Evolutionary conservation across 2,329 filamentous ascomycete species (phyloP).

Genomic region (Elsinoe fawcettii): DNA sequence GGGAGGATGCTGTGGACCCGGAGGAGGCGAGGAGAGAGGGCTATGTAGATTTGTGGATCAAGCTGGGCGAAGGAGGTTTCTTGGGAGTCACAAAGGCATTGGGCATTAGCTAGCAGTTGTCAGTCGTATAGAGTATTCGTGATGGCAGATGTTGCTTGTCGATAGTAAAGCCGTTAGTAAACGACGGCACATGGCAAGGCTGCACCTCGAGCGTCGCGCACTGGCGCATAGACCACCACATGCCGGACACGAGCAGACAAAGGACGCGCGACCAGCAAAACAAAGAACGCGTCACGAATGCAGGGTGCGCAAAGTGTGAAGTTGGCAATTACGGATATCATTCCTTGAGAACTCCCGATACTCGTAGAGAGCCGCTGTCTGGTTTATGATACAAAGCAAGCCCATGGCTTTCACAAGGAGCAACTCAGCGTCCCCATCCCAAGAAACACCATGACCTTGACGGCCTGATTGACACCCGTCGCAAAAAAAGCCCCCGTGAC

Average conservation of each 20-base stretch:
- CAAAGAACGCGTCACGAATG: constrained; percentile 13
- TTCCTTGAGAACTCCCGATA: constrained; percentile 15
- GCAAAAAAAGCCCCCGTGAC: constrained; percentile 12
- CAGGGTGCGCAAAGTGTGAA: background rate
- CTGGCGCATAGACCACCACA: background rate
- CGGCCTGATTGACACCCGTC: constrained; percentile 23
- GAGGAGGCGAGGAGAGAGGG: constrained; percentile 46
- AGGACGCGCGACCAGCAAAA: constrained; percentile 7
- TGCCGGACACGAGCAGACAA: background rate
- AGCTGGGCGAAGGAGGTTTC: constrained; percentile 44
- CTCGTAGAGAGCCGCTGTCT: constrained; percentile 15
- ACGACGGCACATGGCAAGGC: background rate
- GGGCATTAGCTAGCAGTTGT: constrained; percentile 21
- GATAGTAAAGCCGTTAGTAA: constrained; percentile 4
- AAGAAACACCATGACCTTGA: constrained; percentile 20
- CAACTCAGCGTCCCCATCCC: constrained; percentile 15
- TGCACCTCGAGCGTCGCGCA: background rate
- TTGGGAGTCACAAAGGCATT: constrained; percentile 36
- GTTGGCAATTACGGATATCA: constrained; percentile 16
- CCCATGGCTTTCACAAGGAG: constrained; percentile 1
- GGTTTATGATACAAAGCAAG: constrained; percentile 16
- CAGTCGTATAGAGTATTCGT: background rate
- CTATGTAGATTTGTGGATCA: constrained; percentile 60
- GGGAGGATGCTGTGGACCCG: constrained; percentile 55
- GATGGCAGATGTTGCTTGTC: background rate